Conservation (phyloP, 2,329 filamentous ascomycete species). For the Teratosphaeria viscida region DNA sequence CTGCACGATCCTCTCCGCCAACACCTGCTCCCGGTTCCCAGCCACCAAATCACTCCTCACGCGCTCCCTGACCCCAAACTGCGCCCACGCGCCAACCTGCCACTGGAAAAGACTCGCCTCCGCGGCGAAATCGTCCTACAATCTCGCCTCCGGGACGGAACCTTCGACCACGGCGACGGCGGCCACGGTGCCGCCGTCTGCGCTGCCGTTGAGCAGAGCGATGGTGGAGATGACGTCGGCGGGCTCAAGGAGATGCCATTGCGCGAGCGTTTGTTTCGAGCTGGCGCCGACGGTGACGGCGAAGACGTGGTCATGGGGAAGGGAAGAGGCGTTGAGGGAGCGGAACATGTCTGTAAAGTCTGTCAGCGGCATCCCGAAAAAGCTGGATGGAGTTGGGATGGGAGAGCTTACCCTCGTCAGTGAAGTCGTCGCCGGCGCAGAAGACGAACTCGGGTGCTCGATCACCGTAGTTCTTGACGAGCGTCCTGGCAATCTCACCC, state of each 20-base stretch:
- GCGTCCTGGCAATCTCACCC: conserved; percentile 79
- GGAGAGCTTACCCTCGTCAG: conserved; percentile 67
- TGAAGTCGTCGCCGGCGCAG: conserved; percentile 90
- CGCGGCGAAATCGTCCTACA: not conserved
- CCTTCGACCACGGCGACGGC: conserved; percentile 21
- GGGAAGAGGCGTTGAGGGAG: conserved; percentile 51
- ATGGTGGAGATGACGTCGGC: conserved; percentile 60
- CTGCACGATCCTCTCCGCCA: not conserved
- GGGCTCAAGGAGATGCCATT: conserved; percentile 83
- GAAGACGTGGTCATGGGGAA: conserved; percentile 61
- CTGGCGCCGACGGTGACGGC: conserved; percentile 85
- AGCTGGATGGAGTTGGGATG: not conserved
- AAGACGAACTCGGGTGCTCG: conserved; percentile 72
- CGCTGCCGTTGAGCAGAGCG: conserved; percentile 23
- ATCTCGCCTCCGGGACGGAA: conserved; percentile 3
- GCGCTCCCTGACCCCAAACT: not conserved
- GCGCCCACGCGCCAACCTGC: not conserved
- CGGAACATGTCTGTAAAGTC: conserved; percentile 62
- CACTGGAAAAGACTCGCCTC: not conserved
- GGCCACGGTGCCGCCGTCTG: conserved; percentile 21
- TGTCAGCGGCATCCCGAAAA: conserved; percentile 8
- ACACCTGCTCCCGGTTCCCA: not conserved
- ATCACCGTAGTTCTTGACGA: conserved; percentile 61
- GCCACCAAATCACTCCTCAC: not conserved
- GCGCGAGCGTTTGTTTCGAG: conserved; percentile 82